Evolutionary conservation across 148 eudicot genomes (phyloP).

Genomic region (Chenopodium formosanum): DNA sequence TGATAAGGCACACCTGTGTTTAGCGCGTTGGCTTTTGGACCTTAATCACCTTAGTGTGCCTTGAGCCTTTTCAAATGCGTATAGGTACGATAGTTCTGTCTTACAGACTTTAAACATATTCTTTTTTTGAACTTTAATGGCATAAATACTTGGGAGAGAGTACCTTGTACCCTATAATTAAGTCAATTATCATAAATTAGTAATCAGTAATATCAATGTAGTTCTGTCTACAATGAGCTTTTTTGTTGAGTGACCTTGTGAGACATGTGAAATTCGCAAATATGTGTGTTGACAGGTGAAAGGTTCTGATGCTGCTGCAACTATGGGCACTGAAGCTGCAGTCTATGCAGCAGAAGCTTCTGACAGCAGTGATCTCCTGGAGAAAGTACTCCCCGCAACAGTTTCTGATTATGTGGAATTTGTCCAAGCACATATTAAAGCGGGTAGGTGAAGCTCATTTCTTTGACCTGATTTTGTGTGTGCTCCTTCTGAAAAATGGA

Average conservation of each 20-base stretch:
- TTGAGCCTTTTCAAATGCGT: not conserved
- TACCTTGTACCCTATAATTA: not conserved
- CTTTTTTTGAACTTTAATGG: not conserved
- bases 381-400: conserved; percentile 75
- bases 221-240: not conserved
- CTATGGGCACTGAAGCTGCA: conserved; percentile 84
- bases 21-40: not conserved
- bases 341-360: conserved; percentile 98
- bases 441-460: conserved; percentile 51
- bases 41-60: not conserved
- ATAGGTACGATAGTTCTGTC: not conserved
- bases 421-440: conserved; percentile 73
- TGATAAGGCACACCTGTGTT: not conserved
- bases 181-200: not conserved
- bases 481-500: not conserved
- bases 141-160: not conserved
- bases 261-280: not conserved
- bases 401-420: conserved; percentile 73
- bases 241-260: not conserved
- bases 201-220: not conserved
- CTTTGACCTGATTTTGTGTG: conserved; percentile 5
- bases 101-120: not conserved
- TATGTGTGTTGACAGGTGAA: conserved; percentile 48
- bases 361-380: conserved; percentile 77
- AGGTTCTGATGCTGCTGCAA: conserved; percentile 93